These are phyloP conservation scores for Phytophthora foliorum DNA, from an alignment of 352 stramenopile species.

Conservation along the genomic window DNA sequence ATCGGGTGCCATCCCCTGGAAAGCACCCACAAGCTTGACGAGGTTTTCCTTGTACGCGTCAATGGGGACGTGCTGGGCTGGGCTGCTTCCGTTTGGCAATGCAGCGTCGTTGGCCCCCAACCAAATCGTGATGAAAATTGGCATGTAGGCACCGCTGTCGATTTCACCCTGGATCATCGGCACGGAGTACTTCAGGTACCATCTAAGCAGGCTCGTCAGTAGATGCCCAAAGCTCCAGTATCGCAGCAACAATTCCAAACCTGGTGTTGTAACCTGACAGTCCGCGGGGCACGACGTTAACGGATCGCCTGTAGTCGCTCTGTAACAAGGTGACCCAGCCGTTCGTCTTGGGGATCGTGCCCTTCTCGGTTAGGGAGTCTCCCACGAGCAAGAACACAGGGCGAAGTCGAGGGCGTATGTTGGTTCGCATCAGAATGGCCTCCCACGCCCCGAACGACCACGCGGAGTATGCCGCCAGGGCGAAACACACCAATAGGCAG, in stretches of 20 bases:
- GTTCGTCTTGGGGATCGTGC: conserved; percentile 39
- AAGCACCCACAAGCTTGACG: conserved; percentile 30
- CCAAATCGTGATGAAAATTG: conserved; percentile 57
- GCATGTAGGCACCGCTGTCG: conserved; percentile 19
- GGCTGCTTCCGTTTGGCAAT: conserved; percentile 35
- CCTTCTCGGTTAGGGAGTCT: conserved; percentile 68
- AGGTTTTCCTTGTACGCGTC: conserved; percentile 55
- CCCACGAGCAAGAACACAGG: conserved; percentile 52
- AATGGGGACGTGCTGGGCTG: conserved; percentile 53
- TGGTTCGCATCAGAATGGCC: neutral
- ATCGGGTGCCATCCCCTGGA: conserved; percentile 25
- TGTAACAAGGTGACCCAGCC: conserved; percentile 54
- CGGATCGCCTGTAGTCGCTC: conserved; percentile 50
- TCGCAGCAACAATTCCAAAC: conserved; percentile 15
- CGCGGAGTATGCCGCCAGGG: conserved; percentile 25
- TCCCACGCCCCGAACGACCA: conserved; percentile 35
- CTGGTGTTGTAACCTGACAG: conserved; percentile 64
- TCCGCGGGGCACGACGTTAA: conserved; percentile 58
- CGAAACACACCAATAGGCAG: conserved; percentile 18
- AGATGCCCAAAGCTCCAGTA: neutral
- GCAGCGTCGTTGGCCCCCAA: conserved; percentile 69
- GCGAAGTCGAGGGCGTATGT: conserved; percentile 18
- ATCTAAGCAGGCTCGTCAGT: conserved; percentile 27
- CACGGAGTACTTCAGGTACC: conserved; percentile 41
- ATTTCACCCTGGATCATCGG: conserved; percentile 47